Evolutionary conservation across 176 grass and related monocot species (phyloP).

Genomic region (maize (Zea mays)): DNA sequence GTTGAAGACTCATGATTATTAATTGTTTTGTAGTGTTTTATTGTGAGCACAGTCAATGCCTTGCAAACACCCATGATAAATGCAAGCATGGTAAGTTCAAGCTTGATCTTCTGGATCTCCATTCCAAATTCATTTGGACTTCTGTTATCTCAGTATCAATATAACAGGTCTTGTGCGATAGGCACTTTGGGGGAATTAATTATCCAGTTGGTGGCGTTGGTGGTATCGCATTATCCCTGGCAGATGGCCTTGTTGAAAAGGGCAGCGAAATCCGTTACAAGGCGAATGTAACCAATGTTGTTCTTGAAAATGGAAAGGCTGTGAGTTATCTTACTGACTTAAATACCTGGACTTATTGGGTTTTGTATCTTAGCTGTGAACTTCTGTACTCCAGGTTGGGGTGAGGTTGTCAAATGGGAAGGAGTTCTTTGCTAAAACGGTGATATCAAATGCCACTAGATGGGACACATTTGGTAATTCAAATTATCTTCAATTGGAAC

Average conservation of each 20-base stretch:
- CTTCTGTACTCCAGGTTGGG: slow-evolving; percentile 59
- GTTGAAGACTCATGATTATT: slow-evolving; percentile 20
- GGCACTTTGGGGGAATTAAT: slow-evolving; percentile 94
- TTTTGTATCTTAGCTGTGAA: slow-evolving; percentile 21
- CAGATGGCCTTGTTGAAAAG: slow-evolving; percentile 79
- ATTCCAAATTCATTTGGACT: slow-evolving; percentile 23
- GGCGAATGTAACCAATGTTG: slow-evolving; percentile 80
- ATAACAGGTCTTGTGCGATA: slow-evolving; percentile 90
- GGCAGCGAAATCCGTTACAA: slow-evolving; percentile 81
- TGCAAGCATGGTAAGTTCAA: slow-evolving; percentile 84
- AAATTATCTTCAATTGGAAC: slow-evolving; percentile 3
- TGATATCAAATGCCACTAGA: slow-evolving; percentile 99
- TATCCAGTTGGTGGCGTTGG: slow-evolving; percentile 93
- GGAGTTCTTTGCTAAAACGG: slow-evolving; percentile 77
- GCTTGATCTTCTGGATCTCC: slow-evolving; percentile 18
- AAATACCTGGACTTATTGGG: slow-evolving; percentile 19
- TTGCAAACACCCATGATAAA: slow-evolving; percentile 98
- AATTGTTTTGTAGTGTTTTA: slow-evolving; percentile 77
- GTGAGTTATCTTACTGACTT: slow-evolving; percentile 57
- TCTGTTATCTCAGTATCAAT: slow-evolving; percentile 45
- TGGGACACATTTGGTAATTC: slow-evolving; percentile 97
- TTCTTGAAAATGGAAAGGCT: slow-evolving; percentile 86
- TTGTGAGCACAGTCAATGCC: slow-evolving; percentile 94
- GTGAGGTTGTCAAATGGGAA: slow-evolving; percentile 80
- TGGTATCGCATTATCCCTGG: slow-evolving; percentile 74